phyloP scores from a whole-genome alignment of 2,329 filamentous ascomycete species.

The Apiospora malaysiana region DNA sequence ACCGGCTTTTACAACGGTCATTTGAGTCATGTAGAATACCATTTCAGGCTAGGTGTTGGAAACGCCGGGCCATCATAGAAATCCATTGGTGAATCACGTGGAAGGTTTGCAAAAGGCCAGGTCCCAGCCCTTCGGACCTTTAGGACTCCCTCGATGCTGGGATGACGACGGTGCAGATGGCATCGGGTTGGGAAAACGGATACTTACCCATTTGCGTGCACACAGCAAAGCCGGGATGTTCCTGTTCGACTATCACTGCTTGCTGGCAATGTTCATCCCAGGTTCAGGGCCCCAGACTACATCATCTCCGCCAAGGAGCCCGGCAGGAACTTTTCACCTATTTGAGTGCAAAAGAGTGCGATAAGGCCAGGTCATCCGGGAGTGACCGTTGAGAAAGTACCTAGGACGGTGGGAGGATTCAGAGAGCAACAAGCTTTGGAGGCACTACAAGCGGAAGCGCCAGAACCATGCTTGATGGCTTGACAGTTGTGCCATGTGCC shows the following conservation, averaged over 20 bases:
- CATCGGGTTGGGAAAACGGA: not conserved
- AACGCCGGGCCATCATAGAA: not conserved
- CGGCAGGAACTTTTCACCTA: not conserved
- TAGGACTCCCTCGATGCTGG: not conserved
- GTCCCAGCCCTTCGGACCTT: not conserved
- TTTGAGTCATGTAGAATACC: constrained; percentile 2
- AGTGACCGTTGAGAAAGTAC: constrained; percentile 8
- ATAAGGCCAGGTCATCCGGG: not conserved
- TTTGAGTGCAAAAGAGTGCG: not conserved
- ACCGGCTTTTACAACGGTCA: not conserved
- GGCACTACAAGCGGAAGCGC: constrained; percentile 4
- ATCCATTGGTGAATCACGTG: not conserved
- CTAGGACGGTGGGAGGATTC: not conserved
- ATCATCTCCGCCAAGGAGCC: not conserved
- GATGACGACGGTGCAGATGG: not conserved
- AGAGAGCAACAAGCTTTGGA: constrained; percentile 7
- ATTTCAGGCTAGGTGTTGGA: not conserved
- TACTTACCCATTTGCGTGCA: not conserved
- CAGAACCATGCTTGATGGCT: not conserved
- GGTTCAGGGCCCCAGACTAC: not conserved
- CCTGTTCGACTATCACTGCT: not conserved
- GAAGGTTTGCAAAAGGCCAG: not conserved
- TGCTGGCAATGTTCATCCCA: constrained; percentile 8
- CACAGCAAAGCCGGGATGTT: not conserved
- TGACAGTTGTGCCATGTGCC: not conserved